Evolutionary conservation across 2,329 filamentous ascomycete species (phyloP), one percentile per base, ranked within the genome.

Genomic region (Verticillium tricorpus): DNA sequence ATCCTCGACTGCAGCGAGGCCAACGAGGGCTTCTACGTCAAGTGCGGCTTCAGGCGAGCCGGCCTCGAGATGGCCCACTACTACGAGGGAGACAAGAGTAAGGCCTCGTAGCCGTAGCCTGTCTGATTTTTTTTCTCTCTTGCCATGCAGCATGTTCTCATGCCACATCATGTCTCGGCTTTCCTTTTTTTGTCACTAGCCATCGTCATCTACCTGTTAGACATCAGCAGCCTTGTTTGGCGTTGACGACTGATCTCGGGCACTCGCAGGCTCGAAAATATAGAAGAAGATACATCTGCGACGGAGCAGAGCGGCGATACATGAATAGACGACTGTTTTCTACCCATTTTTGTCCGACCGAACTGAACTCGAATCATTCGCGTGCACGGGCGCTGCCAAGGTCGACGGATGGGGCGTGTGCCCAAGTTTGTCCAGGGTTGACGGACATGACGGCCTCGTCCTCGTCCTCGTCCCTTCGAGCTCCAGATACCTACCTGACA

Each of bases 11-110:
- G 95, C 81, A 96, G 91, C 67, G 94, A 97, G 77, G 87, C 90
- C 69, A 99, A 98, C 75, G 93, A 97, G 77, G 94, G 93, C 25
- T 98, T 99, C 81, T 99, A 99, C 76, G 84, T 97, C 76, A 98
- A 98, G 84, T 98, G 95, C 77, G 94, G 94, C 62, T 98, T 96
- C 77, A 90, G 92, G 78, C 83, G 92, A 65, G 94, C 93, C 32
- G 95, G 95, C 17, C 79, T 97, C 61, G 92, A 99, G 78, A 98
- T 99, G 95, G 93, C 94, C 54, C 92, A 97, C 80, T 97, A 97
- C 78, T 95, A 96, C 74, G 92, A 89, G 63, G 75, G 71, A 57
- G 73, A 74, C 68, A 83, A 83, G 73, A 79, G 45, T 52, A 52
- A 52, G 45, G 45, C 45, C 22, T 45, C 39, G 8, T 19, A 45